A percentile compares a stretch with the other conserved stretches of the same genome.
Conservation (phyloP, 2,329 filamentous ascomycete species). For the Pseudogymnoascus sp. region DNA sequence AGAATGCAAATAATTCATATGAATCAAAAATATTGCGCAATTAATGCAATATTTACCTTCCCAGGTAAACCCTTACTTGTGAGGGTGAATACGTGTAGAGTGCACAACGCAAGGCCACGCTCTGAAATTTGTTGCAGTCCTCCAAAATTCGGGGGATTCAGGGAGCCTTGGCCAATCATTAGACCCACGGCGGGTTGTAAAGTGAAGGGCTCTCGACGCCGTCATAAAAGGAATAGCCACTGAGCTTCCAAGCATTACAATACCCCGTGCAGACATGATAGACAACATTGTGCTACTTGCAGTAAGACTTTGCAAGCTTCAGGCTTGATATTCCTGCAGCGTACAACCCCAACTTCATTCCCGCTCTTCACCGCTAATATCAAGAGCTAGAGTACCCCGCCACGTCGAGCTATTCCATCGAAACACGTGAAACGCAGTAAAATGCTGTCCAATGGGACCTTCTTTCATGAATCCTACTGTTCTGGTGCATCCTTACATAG, state of each 20-base stretch:
- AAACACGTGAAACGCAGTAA: background rate
- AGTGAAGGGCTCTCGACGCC: background rate
- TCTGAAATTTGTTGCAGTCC: background rate
- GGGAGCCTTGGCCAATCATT: constrained; percentile 1
- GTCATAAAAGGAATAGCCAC: background rate
- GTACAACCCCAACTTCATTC: background rate
- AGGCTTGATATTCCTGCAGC: background rate
- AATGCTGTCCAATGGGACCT: background rate
- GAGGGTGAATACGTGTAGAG: background rate
- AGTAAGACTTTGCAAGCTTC: background rate
- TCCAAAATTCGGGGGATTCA: background rate
- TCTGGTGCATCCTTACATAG: background rate
- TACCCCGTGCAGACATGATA: background rate
- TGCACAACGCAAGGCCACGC: background rate
- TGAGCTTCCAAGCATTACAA: background rate
- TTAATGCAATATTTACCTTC: background rate
- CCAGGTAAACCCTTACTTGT: background rate
- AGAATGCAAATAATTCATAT: background rate
- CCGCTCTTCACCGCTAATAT: constrained; percentile 2
- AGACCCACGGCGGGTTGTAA: background rate
- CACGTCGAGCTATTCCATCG: background rate
- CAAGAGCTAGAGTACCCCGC: background rate
- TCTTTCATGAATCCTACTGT: background rate
- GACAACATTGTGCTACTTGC: background rate
- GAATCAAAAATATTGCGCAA: background rate